Evolutionary conservation across 1,284 basidiomycete species (phyloP).

Genomic region (Vanrija humicola): DNA sequence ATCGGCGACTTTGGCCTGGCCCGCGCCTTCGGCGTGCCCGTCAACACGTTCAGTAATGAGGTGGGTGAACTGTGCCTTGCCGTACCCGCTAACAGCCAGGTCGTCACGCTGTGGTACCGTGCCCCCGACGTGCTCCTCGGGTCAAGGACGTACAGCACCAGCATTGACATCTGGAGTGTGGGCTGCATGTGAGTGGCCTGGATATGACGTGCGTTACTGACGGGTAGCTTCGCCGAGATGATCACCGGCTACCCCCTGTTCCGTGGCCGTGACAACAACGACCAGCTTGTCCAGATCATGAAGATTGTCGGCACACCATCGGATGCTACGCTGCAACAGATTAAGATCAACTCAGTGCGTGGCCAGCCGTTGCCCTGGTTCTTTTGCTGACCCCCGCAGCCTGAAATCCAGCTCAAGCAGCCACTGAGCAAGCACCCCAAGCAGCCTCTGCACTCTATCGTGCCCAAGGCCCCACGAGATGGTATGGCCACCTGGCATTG

Average conservation of each 20-base stretch:
- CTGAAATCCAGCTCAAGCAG: constrained; percentile 70
- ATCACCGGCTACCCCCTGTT: constrained; percentile 96
- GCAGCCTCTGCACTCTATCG: constrained; percentile 79
- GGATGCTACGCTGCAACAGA: constrained; percentile 81
- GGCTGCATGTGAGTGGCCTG: constrained; percentile 55
- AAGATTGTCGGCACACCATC: constrained; percentile 94
- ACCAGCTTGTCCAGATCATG: constrained; percentile 97
- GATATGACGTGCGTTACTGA: background rate
- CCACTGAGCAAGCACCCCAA: constrained; percentile 75
- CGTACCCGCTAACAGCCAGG: constrained; percentile 54
- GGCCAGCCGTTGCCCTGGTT: background rate
- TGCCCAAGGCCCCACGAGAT: constrained; percentile 87
- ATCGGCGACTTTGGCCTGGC: constrained; percentile 96
- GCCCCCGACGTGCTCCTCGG: constrained; percentile 96
- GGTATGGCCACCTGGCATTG: constrained; percentile 53
- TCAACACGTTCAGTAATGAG: constrained; percentile 97
- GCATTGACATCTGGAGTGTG: constrained; percentile 98
- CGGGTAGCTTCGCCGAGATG: constrained; percentile 51
- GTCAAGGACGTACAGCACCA: constrained; percentile 90
- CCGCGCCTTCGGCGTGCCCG: constrained; percentile 93
- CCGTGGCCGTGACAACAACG: constrained; percentile 94
- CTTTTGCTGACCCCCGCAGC: constrained; percentile 53
- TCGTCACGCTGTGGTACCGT: constrained; percentile 98
- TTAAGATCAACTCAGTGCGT: constrained; percentile 83
- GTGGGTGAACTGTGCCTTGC: constrained; percentile 51